Evolutionary conservation across 139 green algal genomes (phyloP), one percentile per base, ranked within the genome.

Genomic region (Bryopsis sp.): DNA sequence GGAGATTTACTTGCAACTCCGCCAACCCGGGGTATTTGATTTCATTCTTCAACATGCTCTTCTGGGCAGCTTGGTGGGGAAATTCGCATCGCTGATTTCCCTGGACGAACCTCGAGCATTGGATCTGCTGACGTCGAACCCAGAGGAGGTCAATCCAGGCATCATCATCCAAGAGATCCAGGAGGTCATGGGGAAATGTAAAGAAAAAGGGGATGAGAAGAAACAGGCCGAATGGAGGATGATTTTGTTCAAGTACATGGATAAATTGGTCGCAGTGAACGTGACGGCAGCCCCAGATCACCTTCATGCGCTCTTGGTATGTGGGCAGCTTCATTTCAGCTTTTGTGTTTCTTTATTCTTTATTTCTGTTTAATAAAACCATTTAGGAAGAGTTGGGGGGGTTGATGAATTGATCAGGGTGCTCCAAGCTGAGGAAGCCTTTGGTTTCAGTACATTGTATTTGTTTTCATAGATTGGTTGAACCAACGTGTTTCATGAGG

Each of bases 1-100:
- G 59, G 59, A 67, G 28, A 67, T 67, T 24, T 67, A 67, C 59
- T 22, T 67, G 28, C 32, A 67, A 47, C 35, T 67, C 8, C 59
- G 33, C 6, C 35, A 31, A 47, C 59, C 59, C 7, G 19, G 33
- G 7, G 59, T 67, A 26, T 67, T 67, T 47, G 59, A 67, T 28
- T 67, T 48, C 59, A 47, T 67, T 5, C 5, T 67, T 4, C 32
- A 67, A 7, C 59, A 67, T 24, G 33, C 33, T 11, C 33, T 67
- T 26, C 59, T 67, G 22, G 4, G 33, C 39, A 29, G 5, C n/a
- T 47, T 67, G 7, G 43, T 22, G 4, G 33, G 33, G 28, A 67
- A 67, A 26, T 29, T 67, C 59, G 19, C 33, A 26, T 15, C 24
- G 4, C 31, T 67, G 33, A 67, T 67, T 22, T 39, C 59, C 59